These are phyloP conservation scores for Cercospora brassicicola DNA, from an alignment of 2,329 filamentous ascomycete species.

Conservation along the genomic window DNA sequence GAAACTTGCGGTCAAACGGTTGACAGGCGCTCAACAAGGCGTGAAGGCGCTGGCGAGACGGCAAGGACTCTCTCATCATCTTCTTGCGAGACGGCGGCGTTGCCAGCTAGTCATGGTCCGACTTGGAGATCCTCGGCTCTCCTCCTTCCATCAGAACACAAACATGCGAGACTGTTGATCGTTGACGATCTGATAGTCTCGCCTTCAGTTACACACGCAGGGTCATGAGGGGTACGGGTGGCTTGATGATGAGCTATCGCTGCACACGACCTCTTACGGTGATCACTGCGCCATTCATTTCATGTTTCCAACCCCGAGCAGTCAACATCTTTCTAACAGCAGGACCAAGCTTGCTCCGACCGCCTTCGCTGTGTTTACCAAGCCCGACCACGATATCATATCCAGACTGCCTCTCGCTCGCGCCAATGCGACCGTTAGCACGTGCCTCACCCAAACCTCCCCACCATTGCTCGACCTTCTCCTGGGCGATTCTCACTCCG, in stretches of 20 bases:
- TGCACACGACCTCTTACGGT: constrained; percentile 60
- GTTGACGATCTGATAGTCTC: background rate
- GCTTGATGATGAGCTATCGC: background rate
- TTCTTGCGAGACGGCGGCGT: background rate
- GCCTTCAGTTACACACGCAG: background rate
- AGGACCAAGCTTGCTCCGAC: constrained; percentile 72
- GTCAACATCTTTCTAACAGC: constrained; percentile 75
- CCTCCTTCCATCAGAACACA: background rate
- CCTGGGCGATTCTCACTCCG: constrained; percentile 73
- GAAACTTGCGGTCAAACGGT: background rate
- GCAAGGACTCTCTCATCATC: background rate
- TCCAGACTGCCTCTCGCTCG: constrained; percentile 51
- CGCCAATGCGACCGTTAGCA: constrained; percentile 47
- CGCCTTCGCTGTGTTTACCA: constrained; percentile 75
- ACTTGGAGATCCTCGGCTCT: background rate
- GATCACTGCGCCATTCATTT: constrained; percentile 69
- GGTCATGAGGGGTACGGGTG: background rate
- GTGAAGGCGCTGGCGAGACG: constrained; percentile 3
- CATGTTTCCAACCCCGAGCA: constrained; percentile 79
- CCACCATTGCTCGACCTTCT: constrained; percentile 75
- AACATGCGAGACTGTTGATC: background rate
- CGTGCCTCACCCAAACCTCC: constrained; percentile 65
- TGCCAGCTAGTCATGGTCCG: background rate
- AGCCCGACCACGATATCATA: constrained; percentile 79
- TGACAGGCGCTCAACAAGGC: constrained; percentile 6